phyloP scores from a whole-genome alignment of 2,329 filamentous ascomycete genomes.

The Aureobasidium pullulans region DNA sequence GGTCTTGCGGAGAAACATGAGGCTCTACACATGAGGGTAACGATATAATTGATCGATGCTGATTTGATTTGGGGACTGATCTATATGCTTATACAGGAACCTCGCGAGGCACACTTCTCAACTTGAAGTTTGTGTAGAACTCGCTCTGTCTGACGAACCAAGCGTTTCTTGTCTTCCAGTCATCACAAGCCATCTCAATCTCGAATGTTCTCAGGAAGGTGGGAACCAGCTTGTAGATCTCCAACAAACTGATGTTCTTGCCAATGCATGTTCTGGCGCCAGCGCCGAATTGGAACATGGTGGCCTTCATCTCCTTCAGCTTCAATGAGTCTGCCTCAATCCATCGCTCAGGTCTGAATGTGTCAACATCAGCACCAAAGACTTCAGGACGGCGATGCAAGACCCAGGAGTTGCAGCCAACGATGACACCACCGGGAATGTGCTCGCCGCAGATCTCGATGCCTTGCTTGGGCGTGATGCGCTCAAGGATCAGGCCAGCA shows the following conservation, averaged over 20 bases:
- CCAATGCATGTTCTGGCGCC: constrained; percentile 63
- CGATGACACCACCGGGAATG: constrained; percentile 63
- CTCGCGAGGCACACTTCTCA: constrained; percentile 19
- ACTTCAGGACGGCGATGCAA: constrained; percentile 60
- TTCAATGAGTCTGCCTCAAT: constrained; percentile 46
- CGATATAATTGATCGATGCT: not conserved
- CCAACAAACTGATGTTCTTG: constrained; percentile 43
- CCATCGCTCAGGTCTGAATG: constrained; percentile 63
- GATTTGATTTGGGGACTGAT: not conserved
- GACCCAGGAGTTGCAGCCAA: constrained; percentile 69
- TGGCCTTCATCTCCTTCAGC: constrained; percentile 59
- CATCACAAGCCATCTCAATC: constrained; percentile 34
- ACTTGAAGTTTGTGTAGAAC: constrained; percentile 38
- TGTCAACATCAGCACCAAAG: constrained; percentile 59
- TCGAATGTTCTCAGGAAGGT: constrained; percentile 59
- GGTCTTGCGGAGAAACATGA: not conserved
- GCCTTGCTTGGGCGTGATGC: constrained; percentile 60
- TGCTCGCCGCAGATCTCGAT: constrained; percentile 55
- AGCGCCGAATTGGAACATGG: constrained; percentile 63
- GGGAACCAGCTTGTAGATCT: constrained; percentile 46
- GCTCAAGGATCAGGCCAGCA: constrained; percentile 63
- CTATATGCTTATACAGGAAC: not conserved
- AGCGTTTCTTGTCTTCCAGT: constrained; percentile 45
- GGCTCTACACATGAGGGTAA: not conserved
- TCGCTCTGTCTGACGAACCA: constrained; percentile 46